Conservation (phyloP, 805 yeast species). For the Torulaspora indica region DNA sequence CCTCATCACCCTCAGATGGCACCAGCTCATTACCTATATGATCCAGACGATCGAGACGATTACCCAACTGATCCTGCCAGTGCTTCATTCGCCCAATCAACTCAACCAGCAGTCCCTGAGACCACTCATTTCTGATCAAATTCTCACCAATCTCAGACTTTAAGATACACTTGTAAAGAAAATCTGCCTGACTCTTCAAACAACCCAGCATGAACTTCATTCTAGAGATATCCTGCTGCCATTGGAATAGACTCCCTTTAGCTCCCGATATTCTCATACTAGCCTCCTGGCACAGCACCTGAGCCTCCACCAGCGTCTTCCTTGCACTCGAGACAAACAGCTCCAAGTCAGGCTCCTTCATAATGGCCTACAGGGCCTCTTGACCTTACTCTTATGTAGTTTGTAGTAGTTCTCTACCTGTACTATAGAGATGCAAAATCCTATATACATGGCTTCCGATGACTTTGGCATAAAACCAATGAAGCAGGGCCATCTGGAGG, state of each 20-base stretch:
- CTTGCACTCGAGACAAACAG: slow-evolving; percentile 47
- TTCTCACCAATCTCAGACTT: slow-evolving; percentile 33
- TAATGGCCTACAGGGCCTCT: not conserved
- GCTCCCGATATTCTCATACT: slow-evolving; percentile 39
- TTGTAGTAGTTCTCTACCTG: not conserved
- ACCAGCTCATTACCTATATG: slow-evolving; percentile 37
- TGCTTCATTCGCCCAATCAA: slow-evolving; percentile 23
- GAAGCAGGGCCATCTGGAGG: not conserved
- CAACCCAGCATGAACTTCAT: slow-evolving; percentile 45
- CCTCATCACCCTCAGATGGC: slow-evolving; percentile 16
- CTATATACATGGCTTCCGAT: not conserved
- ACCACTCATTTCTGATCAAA: slow-evolving; percentile 25
- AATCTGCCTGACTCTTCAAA: slow-evolving; percentile 43
- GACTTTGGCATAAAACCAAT: not conserved
- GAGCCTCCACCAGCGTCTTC: slow-evolving; percentile 45
- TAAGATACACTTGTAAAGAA: slow-evolving; percentile 36
- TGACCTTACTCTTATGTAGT: not conserved
- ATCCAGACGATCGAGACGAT: slow-evolving; percentile 36
- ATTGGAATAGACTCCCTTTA: slow-evolving; percentile 35
- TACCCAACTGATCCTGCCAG: slow-evolving; percentile 36
- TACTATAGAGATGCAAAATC: not conserved
- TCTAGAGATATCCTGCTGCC: slow-evolving; percentile 42
- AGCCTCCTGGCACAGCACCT: slow-evolving; percentile 49
- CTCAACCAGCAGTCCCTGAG: slow-evolving; percentile 20
- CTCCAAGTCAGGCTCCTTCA: slow-evolving; percentile 14